Base-by-base conservation (phyloP, 2,329 filamentous ascomycete genomes). In the Lachnellula arida region DNA sequence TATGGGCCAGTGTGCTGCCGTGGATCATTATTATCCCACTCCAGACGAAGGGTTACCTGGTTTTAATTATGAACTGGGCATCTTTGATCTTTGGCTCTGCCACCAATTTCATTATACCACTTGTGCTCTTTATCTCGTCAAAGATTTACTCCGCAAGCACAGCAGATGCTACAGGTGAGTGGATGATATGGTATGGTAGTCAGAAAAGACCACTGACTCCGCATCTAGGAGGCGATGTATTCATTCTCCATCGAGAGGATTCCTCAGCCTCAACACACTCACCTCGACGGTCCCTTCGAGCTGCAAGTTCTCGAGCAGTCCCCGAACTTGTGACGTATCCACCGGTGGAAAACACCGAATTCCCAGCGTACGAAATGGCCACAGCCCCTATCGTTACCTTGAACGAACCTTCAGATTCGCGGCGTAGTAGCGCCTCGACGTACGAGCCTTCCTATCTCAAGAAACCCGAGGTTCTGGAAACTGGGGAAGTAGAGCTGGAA, bases 41-140 rank as follows among this genome's bases (percentile, higher is more conserved):
- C 25, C 51, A 53, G 35, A 53, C 51, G 5, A 53, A 53, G 43
- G 51, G 51, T 1, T 53, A 34, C 42, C 25, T 53, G 22, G 19
- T 53, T 23, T 1, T 53, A n/a, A 44, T 53, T 8, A 53, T 53
- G 51, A 53, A 53, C 42, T 46, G 28, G 28, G 28, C 28, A 32
- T 54, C 52, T 5, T 48, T 54, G 34, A 49, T 49, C 35, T 49
- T 54, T 32, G 44, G 52, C 9, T 54, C 52, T n/a, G 35, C 25
- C 35, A 54, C 52, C 19, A 54, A 54, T 19, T 54, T 54, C 22
- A 49, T 49, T 17, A 54, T 54, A 49, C 28, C 28, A 32, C 28
- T 32, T 32, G 8, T 32, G 9, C 28, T 32, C 28, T 32, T 11
- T 12, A 32, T 32, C 28, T 32, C 28, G 28, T 32, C 28, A 9